These are phyloP conservation scores for Rhodotorula sp. DNA, from an alignment of 1,284 basidiomycete species.

Conservation along the genomic window DNA sequence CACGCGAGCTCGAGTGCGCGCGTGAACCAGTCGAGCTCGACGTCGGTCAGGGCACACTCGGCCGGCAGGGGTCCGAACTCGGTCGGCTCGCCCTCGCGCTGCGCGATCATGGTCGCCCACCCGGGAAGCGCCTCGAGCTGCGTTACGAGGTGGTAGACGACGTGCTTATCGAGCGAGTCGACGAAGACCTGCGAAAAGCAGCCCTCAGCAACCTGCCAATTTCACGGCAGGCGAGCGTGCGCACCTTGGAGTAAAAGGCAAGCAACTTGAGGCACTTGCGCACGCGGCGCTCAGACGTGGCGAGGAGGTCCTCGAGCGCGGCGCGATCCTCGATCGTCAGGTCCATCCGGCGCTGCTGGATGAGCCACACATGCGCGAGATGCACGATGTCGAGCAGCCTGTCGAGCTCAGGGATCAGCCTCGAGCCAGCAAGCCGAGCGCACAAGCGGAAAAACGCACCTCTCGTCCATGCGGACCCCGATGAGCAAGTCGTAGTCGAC, in stretches of 20 bases:
- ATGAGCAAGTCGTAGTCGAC: conserved; percentile 40
- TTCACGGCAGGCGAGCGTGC: background rate
- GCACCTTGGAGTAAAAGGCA: conserved; percentile 37
- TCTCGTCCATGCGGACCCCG: conserved; percentile 35
- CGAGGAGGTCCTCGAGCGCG: conserved; percentile 23
- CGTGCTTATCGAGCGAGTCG: conserved; percentile 36
- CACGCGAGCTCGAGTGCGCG: conserved; percentile 35
- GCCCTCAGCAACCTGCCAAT: background rate
- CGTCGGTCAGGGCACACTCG: conserved; percentile 37
- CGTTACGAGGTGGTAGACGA: conserved; percentile 38
- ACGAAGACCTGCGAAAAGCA: conserved; percentile 10
- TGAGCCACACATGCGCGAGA: conserved; percentile 34
- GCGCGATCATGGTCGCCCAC: conserved; percentile 32
- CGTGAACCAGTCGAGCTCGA: conserved; percentile 39
- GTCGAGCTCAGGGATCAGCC: too few species aligned
- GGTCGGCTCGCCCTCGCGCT: conserved; percentile 33
- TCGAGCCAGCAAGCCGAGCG: too few species aligned
- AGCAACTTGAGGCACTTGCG: conserved; percentile 36
- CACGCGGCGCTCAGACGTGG: conserved; percentile 31
- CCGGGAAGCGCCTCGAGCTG: conserved; percentile 36
- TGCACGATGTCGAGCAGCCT: conserved; percentile 39
- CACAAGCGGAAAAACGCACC: background rate
- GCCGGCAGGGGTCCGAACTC: conserved; percentile 26
- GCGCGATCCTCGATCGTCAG: conserved; percentile 11
- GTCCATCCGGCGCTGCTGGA: background rate